These are phyloP conservation scores for Trypanosoma lewisi DNA, from an alignment of 208 protist genomes.

Conservation along the genomic window DNA sequence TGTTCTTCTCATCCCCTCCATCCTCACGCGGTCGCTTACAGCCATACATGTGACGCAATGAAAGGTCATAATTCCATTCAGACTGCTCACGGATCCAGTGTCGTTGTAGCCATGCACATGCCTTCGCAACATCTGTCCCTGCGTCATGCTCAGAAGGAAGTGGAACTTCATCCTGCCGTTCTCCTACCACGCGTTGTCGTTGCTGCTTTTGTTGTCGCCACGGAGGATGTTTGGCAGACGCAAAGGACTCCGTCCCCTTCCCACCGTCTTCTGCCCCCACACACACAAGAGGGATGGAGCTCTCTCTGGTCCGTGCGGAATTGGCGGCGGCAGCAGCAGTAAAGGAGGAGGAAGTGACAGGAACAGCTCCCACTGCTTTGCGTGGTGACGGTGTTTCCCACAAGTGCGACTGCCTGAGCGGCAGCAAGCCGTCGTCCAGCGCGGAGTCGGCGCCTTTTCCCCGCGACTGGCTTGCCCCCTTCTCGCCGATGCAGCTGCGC, in stretches of 20 bases:
- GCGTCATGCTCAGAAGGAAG: not conserved
- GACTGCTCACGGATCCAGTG: constrained; percentile 23
- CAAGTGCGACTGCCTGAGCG: not conserved
- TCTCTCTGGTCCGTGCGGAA: not conserved
- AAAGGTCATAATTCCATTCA: constrained; percentile 25
- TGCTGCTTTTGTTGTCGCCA: not conserved
- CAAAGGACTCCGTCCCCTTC: not conserved
- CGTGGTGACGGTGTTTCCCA: not conserved
- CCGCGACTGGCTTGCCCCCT: constrained; percentile 6
- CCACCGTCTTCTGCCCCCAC: constrained; percentile 1
- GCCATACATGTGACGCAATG: not conserved
- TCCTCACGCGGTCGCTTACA: constrained; percentile 3
- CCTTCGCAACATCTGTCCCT: constrained; percentile 1
- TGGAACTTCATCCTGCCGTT: not conserved
- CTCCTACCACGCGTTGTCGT: not conserved
- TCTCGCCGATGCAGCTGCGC: not conserved
- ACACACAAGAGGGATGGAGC: constrained; percentile 14
- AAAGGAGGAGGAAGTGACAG: not conserved
- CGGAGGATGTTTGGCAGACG: not conserved
- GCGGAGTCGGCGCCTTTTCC: not conserved
- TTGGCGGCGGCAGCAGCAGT: not conserved
- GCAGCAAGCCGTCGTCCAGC: not conserved
- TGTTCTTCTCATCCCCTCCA: not conserved
- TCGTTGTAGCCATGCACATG: constrained; percentile 8
- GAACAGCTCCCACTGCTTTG: not conserved